A percentile compares a stretch with the other conserved stretches of the same genome.
Evolutionary conservation across 768 basidiomycete genomes (phyloP).

Genomic region (Leccinum boreale): DNA sequence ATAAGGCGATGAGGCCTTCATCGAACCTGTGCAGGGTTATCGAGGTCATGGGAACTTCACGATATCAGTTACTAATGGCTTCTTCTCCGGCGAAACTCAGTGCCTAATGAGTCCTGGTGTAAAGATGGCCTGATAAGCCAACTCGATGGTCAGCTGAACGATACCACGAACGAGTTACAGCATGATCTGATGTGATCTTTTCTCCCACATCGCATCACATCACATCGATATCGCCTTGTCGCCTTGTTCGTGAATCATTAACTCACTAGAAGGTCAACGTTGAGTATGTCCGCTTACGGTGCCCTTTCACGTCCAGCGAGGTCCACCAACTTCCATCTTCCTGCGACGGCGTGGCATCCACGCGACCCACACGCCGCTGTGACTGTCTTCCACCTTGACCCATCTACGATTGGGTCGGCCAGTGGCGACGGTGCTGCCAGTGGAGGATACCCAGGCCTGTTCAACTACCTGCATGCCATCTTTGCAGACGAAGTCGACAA

Average conservation of each 20-base stretch:
- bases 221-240: background rate
- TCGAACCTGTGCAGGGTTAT: background rate
- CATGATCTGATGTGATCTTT: background rate
- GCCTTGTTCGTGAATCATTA: background rate
- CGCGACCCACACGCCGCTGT: slow-evolving; percentile 20
- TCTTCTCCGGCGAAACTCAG: background rate
- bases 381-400: slow-evolving; percentile 38
- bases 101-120: background rate
- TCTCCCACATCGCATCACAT: background rate
- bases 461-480: slow-evolving; percentile 55
- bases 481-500: slow-evolving; percentile 76
- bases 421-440: background rate
- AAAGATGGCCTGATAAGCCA: background rate
- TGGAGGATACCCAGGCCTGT: slow-evolving; percentile 41
- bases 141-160: background rate
- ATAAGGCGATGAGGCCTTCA: background rate
- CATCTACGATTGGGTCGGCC: slow-evolving; percentile 15
- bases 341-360: slow-evolving; percentile 48
- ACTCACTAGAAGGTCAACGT: background rate
- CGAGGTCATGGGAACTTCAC: background rate
- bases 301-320: slow-evolving; percentile 39
- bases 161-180: background rate
- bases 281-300: slow-evolving; percentile 68
- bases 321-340: slow-evolving; percentile 35
- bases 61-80: background rate